Conservation (phyloP, 495 filamentous ascomycete species). For the Trichoderma parareesei region DNA sequence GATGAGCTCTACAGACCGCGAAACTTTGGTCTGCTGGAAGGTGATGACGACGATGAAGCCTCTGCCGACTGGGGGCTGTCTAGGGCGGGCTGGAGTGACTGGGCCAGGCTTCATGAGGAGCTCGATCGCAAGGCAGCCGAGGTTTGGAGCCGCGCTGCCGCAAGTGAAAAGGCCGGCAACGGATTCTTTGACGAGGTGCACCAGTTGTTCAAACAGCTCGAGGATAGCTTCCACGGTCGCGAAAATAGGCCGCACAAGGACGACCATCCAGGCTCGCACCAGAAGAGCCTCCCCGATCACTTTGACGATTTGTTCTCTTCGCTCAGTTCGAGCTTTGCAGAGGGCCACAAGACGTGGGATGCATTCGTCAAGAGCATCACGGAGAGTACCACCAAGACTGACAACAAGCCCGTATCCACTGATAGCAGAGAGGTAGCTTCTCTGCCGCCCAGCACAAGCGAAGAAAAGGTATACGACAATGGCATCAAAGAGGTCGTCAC, state of each 20-base stretch:
- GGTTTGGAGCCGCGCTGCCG: neutral
- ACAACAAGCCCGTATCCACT: neutral
- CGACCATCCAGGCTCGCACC: neutral
- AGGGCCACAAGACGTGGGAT: conserved; percentile 10
- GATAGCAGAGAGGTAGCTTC: neutral
- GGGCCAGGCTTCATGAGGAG: neutral
- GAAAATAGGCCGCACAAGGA: neutral
- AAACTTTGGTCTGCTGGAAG: neutral
- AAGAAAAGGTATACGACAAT: neutral
- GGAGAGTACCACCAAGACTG: no score
- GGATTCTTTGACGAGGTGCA: conserved; percentile 5
- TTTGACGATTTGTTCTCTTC: neutral
- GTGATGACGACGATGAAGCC: neutral
- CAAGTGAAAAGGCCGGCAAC: neutral
- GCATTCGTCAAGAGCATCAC: neutral
- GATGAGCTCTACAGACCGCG: neutral
- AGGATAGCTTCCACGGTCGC: conserved; percentile 4
- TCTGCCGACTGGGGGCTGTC: neutral
- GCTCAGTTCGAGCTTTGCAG: neutral
- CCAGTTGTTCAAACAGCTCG: neutral
- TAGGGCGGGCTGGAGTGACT: neutral
- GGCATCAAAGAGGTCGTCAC: conserved; percentile 11
- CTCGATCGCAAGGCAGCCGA: conserved; percentile 5
- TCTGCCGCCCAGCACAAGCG: neutral
- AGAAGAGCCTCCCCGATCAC: neutral